Evolutionary conservation across 73 alveolate genomes (phyloP), one percentile per base, ranked within the genome.

Genomic region (Tetrahymena elliotti): DNA sequence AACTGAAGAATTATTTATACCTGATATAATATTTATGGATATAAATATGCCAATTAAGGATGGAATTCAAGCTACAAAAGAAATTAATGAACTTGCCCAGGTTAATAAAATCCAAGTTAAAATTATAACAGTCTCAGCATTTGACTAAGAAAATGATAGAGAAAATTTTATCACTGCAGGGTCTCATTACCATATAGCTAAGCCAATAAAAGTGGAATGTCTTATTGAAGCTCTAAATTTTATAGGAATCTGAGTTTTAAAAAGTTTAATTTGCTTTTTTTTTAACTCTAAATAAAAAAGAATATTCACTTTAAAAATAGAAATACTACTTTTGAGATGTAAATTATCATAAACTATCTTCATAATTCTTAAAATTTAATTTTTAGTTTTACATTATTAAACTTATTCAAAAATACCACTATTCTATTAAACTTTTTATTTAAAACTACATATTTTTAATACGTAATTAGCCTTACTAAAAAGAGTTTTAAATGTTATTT

Each of bases 21-120:
- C 88, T 84, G 68, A 94, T 94, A 92, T 94, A 12, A 94, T 94
- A 41, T 94, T 94, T 88, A 94, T 94, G 96, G 96, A 94, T 94
- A 35, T 94, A 47, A 41, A 47, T 40, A 94, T 94, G 96, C 96
- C 96, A 18, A 38, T 31, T 15, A 88, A 83, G 93, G 93, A 94
- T 88, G 96, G 96, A 6, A 34, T 84, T 24, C 11, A 94, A 33
- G 83, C 95, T 33, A 94, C 93, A 38, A 24, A 84, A 94, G 82
- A 88, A 84, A 94, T 94, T 88, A 94, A 94, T 35, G 18, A 94
- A 27, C 53, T 68, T 16, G 88, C 88, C 16, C 11, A 1, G 33
- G 11, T 24, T 68, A 22, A 68, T 31, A 4, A 68, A 68, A 68
- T 68, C 16, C 7, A n/a, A 68, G 88, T 68, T 24, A 68, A 68